Conservation (phyloP, 108 stramenopile genomes). For the Epithemia pelagica region DNA sequence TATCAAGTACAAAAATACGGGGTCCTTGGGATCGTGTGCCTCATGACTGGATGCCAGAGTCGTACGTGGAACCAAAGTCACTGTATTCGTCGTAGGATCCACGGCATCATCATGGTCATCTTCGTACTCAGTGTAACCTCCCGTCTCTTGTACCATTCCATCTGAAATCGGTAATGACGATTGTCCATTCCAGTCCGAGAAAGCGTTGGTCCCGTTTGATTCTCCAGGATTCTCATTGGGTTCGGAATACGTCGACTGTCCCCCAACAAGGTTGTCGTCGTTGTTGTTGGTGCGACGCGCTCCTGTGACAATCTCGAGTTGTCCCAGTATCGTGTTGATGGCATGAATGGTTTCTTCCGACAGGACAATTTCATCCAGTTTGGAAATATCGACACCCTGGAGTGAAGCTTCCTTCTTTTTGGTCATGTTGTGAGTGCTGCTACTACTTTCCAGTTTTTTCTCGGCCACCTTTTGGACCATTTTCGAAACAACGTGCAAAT, state of each 20-base stretch:
- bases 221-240: neutral
- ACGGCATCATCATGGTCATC: constrained; percentile 14
- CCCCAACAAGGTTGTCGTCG: neutral
- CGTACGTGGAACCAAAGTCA: neutral
- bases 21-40: neutral
- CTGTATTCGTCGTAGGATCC: neutral
- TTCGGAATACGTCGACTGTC: neutral
- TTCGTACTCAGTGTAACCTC: constrained; percentile 17
- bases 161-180: too few species aligned
- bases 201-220: too few species aligned
- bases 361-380: constrained; percentile 48
- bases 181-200: too few species aligned
- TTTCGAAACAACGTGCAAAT: constrained; percentile 20
- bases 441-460: neutral
- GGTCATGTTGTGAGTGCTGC: constrained; percentile 7
- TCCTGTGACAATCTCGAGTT: constrained; percentile 6
- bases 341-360: constrained; percentile 37
- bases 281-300: neutral
- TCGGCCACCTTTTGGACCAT: constrained; percentile 16
- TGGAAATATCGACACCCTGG: constrained; percentile 40
- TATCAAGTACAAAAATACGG: neutral
- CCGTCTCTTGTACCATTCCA: neutral
- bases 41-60: neutral
- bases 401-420: constrained; percentile 21
- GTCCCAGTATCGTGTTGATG: constrained; percentile 36